Evolutionary conservation across 2,329 filamentous ascomycete species (phyloP).

Genomic region (Ophiostoma sp.): DNA sequence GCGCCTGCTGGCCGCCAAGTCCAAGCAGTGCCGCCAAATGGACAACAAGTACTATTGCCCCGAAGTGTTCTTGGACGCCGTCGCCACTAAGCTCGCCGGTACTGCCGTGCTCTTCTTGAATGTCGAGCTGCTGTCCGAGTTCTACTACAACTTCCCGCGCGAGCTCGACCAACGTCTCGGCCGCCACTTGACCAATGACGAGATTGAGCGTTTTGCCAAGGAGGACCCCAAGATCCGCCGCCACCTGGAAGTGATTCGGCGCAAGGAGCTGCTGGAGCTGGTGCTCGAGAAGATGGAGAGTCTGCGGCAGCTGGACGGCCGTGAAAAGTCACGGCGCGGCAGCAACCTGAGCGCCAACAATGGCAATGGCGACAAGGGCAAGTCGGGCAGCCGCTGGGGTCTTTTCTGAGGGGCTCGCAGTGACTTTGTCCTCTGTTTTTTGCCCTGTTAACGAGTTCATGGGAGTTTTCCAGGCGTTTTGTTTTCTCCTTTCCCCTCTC

Average conservation of each 20-base stretch:
- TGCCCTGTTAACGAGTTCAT: constrained; percentile 4
- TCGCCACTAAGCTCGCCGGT: constrained; percentile 89
- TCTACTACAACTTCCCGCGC: constrained; percentile 95
- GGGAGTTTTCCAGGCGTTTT: constrained; percentile 7
- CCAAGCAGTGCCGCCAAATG: constrained; percentile 78
- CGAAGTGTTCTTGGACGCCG: constrained; percentile 96
- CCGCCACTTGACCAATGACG: constrained; percentile 71
- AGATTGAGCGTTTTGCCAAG: constrained; percentile 86
- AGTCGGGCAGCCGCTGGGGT: constrained; percentile 28
- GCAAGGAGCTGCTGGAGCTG: constrained; percentile 90
- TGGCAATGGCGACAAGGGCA: constrained; percentile 19
- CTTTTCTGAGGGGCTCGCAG: constrained; percentile 21
- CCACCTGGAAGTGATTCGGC: constrained; percentile 86
- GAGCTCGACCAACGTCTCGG: constrained; percentile 87
- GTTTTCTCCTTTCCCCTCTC: background rate
- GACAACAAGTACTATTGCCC: constrained; percentile 97
- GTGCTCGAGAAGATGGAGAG: constrained; percentile 96
- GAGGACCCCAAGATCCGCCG: constrained; percentile 88
- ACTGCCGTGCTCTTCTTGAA: constrained; percentile 97
- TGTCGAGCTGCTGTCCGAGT: constrained; percentile 93
- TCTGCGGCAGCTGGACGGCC: constrained; percentile 76
- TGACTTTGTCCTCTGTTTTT: background rate
- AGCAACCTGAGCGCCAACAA: constrained; percentile 41
- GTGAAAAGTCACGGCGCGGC: constrained; percentile 57
- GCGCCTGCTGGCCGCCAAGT: constrained; percentile 83